A percentile compares a stretch with the other conserved stretches of the same genome.
phyloP scores from a whole-genome alignment of 495 filamentous ascomycete genomes.

The Jackrogersella minutella region DNA sequence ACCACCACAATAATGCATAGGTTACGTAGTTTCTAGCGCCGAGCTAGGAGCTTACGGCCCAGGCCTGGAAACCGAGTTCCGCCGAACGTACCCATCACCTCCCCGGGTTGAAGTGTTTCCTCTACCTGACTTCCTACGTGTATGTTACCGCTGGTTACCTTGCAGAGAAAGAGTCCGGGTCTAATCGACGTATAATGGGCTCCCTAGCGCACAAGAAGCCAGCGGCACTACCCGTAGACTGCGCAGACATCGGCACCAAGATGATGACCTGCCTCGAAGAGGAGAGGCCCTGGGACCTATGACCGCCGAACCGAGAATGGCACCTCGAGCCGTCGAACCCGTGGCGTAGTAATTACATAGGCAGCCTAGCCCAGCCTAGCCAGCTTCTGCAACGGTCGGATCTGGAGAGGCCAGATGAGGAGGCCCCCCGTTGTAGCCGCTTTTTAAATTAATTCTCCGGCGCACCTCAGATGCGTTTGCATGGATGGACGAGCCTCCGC shows the following conservation, averaged over 20 bases:
- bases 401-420: constrained; percentile 32
- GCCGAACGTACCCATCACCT: constrained; percentile 9
- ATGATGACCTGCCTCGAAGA: constrained; percentile 13
- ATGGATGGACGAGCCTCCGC: constrained; percentile 27
- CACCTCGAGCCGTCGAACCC: constrained; percentile 31
- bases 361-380: constrained; percentile 26
- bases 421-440: constrained; percentile 36
- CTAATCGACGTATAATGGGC: constrained; percentile 13
- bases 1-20: constrained; percentile 19
- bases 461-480: constrained; percentile 34
- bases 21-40: constrained; percentile 19
- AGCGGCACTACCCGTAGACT: background rate
- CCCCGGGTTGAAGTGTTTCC: constrained; percentile 12
- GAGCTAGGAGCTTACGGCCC: constrained; percentile 11
- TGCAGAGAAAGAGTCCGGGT: constrained; percentile 20
- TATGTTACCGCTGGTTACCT: constrained; percentile 24
- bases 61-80: constrained; percentile 25
- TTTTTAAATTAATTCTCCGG: constrained; percentile 41
- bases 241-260: constrained; percentile 21
- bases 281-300: constrained; percentile 6
- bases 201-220: background rate
- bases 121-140: background rate
- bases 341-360: constrained; percentile 38
- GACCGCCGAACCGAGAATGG: constrained; percentile 15
- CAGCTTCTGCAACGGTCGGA: constrained; percentile 31